A percentile compares a stretch with the other conserved stretches of the same genome.
These are phyloP conservation scores for Yamadazyma laniorum DNA, from an alignment of 805 yeast species.

Conservation along the genomic window DNA sequence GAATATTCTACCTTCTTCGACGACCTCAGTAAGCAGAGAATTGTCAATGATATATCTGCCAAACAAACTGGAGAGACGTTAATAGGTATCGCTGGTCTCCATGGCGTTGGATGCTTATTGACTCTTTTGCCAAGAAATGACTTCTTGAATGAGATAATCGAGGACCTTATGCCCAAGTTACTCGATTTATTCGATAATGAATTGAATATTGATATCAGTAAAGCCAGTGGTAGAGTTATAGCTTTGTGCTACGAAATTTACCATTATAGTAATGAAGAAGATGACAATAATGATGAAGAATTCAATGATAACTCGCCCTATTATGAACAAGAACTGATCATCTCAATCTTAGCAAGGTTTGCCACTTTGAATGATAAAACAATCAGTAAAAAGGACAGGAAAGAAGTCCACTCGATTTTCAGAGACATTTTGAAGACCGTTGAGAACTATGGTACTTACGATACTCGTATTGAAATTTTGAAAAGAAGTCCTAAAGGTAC, in stretches of 20 bases:
- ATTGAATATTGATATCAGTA: constrained; percentile 43
- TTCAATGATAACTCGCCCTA: constrained; percentile 50
- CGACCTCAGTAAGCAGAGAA: constrained; percentile 31
- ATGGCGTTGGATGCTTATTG: constrained; percentile 45
- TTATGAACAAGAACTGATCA: constrained; percentile 49
- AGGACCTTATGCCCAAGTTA: constrained; percentile 35
- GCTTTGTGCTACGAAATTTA: constrained; percentile 57
- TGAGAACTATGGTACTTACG: constrained; percentile 35
- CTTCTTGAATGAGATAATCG: constrained; percentile 41
- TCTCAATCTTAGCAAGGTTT: constrained; percentile 39
- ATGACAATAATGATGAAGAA: constrained; percentile 36
- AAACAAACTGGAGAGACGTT: constrained; percentile 32
- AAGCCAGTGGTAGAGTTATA: constrained; percentile 54
- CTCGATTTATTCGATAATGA: constrained; percentile 43
- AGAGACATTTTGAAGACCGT: constrained; percentile 55
- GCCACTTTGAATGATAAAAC: constrained; percentile 54
- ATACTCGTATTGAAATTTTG: constrained; percentile 33
- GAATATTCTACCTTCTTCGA: constrained; percentile 41
- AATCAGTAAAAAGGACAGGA: constrained; percentile 61
- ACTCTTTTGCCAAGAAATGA: constrained; percentile 45
- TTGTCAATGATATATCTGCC: constrained; percentile 31
- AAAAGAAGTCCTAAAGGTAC: constrained; percentile 35
- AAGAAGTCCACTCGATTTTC: constrained; percentile 56
- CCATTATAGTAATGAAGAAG: constrained; percentile 40
- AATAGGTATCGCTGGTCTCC: constrained; percentile 44